Evolutionary conservation across 805 yeast species (phyloP).

Genomic region (Myxozyma nipponensis): DNA sequence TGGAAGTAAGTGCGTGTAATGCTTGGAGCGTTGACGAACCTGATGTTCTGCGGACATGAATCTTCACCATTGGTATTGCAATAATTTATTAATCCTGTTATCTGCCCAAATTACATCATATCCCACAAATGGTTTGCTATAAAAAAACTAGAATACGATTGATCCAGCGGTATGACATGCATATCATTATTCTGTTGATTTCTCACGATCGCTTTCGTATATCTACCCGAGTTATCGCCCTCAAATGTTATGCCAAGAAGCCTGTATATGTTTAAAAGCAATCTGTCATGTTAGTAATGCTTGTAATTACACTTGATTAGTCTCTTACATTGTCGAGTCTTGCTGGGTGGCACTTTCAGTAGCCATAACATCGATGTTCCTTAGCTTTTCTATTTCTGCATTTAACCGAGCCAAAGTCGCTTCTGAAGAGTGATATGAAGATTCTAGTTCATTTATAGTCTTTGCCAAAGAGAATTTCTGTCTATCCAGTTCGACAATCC

Average conservation of each 20-base stretch:
- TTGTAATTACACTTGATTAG: neutral
- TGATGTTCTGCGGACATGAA: too few relatives aligned
- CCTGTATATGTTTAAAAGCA: slow-evolving; percentile 24
- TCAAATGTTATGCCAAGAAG: slow-evolving; percentile 26
- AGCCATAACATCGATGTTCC: slow-evolving; percentile 20
- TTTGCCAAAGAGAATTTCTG: slow-evolving; percentile 29
- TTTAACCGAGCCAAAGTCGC: slow-evolving; percentile 19
- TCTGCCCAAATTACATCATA: slow-evolving; percentile 29
- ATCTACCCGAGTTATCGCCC: slow-evolving; percentile 19
- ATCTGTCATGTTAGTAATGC: slow-evolving; percentile 1
- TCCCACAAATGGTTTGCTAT: slow-evolving; percentile 78
- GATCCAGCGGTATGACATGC: slow-evolving; percentile 31
- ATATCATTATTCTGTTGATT: slow-evolving; percentile 24
- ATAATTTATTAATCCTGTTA: neutral
- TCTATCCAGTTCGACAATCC: slow-evolving; percentile 22
- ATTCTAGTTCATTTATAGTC: slow-evolving; percentile 28
- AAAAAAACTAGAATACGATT: slow-evolving; percentile 61
- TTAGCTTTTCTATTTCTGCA: slow-evolving; percentile 19
- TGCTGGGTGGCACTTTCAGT: slow-evolving; percentile 20
- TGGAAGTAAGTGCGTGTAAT: slow-evolving; percentile 43
- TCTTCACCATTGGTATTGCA: too few relatives aligned
- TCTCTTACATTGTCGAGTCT: slow-evolving; percentile 23
- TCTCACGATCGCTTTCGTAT: slow-evolving; percentile 23
- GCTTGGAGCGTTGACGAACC: slow-evolving; percentile 19
- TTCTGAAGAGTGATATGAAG: slow-evolving; percentile 22